Evolutionary conservation across 2,329 filamentous ascomycete species (phyloP).

Genomic region (Peltaster fructicola): DNA sequence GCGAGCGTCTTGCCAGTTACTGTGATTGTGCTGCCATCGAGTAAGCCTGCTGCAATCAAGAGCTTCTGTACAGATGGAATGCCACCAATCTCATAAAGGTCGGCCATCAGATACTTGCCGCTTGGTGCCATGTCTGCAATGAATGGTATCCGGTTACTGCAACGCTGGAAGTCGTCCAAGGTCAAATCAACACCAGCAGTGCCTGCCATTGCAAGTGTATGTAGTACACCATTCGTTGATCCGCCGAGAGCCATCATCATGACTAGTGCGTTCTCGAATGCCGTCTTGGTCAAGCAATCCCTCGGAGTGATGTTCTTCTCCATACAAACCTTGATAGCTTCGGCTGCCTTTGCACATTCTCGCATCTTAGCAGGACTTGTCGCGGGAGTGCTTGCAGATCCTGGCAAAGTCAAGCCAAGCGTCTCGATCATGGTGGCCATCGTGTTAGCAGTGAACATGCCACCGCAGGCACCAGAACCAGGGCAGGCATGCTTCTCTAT

Average conservation of each 20-base stretch:
- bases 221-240: constrained; percentile 74
- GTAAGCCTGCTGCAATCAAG: constrained; percentile 54
- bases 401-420: constrained; percentile 67
- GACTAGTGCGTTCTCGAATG: constrained; percentile 77
- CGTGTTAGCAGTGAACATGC: constrained; percentile 91
- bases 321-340: constrained; percentile 64
- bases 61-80: constrained; percentile 75
- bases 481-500: constrained; percentile 66
- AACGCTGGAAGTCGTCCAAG: constrained; percentile 66
- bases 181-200: constrained; percentile 62
- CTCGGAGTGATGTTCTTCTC: constrained; percentile 65
- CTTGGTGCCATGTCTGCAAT: constrained; percentile 72
- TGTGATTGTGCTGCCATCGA: constrained; percentile 64
- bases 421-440: constrained; percentile 85
- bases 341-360: constrained; percentile 66
- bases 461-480: constrained; percentile 63
- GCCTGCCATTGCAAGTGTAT: constrained; percentile 80
- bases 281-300: constrained; percentile 59
- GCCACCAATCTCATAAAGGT: constrained; percentile 71
- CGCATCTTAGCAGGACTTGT: constrained; percentile 67
- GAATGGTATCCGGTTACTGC: constrained; percentile 68
- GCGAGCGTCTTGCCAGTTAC: constrained; percentile 71
- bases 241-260: constrained; percentile 87
- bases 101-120: constrained; percentile 74
- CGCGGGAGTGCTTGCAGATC: constrained; percentile 70